phyloP scores from a whole-genome alignment of 495 filamentous ascomycete genomes.

The Aspergillus olivimuriae region DNA sequence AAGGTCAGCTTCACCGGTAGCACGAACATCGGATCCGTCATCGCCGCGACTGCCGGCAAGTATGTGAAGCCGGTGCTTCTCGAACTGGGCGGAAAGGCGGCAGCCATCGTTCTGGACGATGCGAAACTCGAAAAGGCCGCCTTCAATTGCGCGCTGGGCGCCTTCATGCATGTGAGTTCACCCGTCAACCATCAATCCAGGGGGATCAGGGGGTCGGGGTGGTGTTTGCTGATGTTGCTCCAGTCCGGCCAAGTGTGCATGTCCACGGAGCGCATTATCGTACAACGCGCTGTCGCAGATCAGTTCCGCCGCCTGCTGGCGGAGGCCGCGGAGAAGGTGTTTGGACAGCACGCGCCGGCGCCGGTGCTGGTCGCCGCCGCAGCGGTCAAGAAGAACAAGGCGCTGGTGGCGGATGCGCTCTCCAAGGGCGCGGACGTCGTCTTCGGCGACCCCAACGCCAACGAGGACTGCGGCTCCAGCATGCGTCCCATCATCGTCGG shows the following conservation, averaged over 20 bases:
- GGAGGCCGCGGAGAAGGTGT: slow-evolving; percentile 36
- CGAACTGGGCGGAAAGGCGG: slow-evolving; percentile 58
- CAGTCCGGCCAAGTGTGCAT: slow-evolving; percentile 84
- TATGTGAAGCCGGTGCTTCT: slow-evolving; percentile 55
- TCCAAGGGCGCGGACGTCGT: slow-evolving; percentile 63
- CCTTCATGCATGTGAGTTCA: slow-evolving; percentile 46
- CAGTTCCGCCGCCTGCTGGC: slow-evolving; percentile 58
- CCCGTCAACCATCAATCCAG: neutral
- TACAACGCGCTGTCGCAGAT: slow-evolving; percentile 61
- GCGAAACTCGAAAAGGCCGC: slow-evolving; percentile 53
- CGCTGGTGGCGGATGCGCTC: slow-evolving; percentile 58
- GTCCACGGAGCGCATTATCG: slow-evolving; percentile 82
- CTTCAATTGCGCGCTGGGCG: slow-evolving; percentile 41
- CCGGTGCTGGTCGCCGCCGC: slow-evolving; percentile 55
- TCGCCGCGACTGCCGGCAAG: slow-evolving; percentile 48
- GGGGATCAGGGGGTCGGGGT: no score
- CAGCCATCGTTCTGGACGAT: slow-evolving; percentile 53
- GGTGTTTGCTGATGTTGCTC: slow-evolving; percentile 8
- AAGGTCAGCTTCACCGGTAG: slow-evolving; percentile 61
- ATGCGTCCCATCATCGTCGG: slow-evolving; percentile 69
- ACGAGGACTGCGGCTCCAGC: slow-evolving; percentile 41
- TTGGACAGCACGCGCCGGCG: slow-evolving; percentile 42
- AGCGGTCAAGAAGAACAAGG: slow-evolving; percentile 61
- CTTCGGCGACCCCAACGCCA: slow-evolving; percentile 46
- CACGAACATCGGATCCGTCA: slow-evolving; percentile 48